A percentile compares a stretch with the other conserved stretches of the same genome.
These are phyloP conservation scores for Calvatia gigantea DNA, from an alignment of 768 basidiomycete species.

Conservation along the genomic window DNA sequence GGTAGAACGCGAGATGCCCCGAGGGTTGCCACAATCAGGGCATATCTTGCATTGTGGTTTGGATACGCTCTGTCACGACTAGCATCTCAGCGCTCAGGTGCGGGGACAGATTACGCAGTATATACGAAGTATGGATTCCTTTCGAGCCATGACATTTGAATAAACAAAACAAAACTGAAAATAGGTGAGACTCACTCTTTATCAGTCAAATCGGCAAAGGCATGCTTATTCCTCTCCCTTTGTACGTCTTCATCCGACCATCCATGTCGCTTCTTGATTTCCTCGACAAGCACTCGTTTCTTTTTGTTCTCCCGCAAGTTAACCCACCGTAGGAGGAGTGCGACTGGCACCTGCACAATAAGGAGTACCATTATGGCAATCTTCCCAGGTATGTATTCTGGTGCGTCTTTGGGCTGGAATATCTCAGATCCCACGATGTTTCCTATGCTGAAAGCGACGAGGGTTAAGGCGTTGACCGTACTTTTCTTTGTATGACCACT, in stretches of 20 bases:
- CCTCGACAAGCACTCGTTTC: conserved; percentile 38
- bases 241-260: conserved; percentile 60
- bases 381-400: conserved; percentile 64
- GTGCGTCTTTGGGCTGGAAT: conserved; percentile 59
- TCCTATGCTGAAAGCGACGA: conserved; percentile 51
- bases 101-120: conserved; percentile 11
- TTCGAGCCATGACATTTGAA: not conserved
- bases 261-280: conserved; percentile 39
- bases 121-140: conserved; percentile 13
- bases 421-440: conserved; percentile 65
- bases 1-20: too few species aligned
- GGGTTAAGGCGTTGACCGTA: conserved; percentile 59
- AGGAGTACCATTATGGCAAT: conserved; percentile 61
- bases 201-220: conserved; percentile 63
- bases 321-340: conserved; percentile 47
- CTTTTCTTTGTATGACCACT: conserved; percentile 68
- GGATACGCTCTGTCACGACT: too few species aligned
- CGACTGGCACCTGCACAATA: conserved; percentile 45
- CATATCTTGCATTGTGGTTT: too few species aligned
- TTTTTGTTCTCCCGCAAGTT: conserved; percentile 51
- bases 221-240: conserved; percentile 54
- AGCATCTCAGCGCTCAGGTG: too few species aligned
- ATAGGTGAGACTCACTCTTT: conserved; percentile 42
- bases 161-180: not conserved
- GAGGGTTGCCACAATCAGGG: too few species aligned